Conservation (phyloP, 192 early-diverging fungal species). For the Umbelopsis vinacea region DNA sequence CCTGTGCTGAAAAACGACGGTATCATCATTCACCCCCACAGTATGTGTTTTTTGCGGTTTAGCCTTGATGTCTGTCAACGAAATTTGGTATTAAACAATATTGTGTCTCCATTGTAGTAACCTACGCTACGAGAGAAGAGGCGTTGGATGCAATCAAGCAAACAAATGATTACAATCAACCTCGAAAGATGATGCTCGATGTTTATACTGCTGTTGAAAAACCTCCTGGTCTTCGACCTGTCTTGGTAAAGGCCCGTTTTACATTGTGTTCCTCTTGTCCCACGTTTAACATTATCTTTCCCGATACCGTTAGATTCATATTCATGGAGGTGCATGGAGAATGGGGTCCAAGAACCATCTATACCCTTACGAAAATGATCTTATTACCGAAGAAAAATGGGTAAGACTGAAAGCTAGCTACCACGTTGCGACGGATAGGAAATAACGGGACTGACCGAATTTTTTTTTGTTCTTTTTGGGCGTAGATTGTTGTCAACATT, state of each 20-base stretch:
- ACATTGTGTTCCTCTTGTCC: not conserved
- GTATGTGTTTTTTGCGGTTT: not conserved
- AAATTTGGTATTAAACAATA: not conserved
- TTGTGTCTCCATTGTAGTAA: constrained; percentile 7
- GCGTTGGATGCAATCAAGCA: constrained; percentile 9
- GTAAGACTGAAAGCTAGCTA: not conserved
- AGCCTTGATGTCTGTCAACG: too few relatives aligned
- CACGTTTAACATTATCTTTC: not conserved
- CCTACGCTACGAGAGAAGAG: constrained; percentile 35
- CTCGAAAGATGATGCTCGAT: constrained; percentile 31
- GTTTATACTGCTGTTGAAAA: constrained; percentile 11
- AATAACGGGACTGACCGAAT: not conserved
- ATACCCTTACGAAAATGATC: constrained; percentile 16
- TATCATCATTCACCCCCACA: constrained; percentile 6
- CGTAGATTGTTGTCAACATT: constrained; percentile 65
- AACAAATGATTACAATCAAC: constrained; percentile 30
- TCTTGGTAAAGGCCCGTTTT: constrained; percentile 14
- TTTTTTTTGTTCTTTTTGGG: not conserved
- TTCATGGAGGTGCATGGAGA: constrained; percentile 71
- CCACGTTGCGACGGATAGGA: not conserved
- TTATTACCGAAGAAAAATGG: constrained; percentile 28
- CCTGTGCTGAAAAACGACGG: constrained; percentile 5
- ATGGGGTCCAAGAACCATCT: constrained; percentile 52
- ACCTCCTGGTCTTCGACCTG: constrained; percentile 17
- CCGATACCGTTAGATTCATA: constrained; percentile 50